A percentile compares a stretch with the other conserved stretches of the same genome.
Evolutionary conservation across 129 eudicot genomes (phyloP).

Genomic region (Flaveria robusta): DNA sequence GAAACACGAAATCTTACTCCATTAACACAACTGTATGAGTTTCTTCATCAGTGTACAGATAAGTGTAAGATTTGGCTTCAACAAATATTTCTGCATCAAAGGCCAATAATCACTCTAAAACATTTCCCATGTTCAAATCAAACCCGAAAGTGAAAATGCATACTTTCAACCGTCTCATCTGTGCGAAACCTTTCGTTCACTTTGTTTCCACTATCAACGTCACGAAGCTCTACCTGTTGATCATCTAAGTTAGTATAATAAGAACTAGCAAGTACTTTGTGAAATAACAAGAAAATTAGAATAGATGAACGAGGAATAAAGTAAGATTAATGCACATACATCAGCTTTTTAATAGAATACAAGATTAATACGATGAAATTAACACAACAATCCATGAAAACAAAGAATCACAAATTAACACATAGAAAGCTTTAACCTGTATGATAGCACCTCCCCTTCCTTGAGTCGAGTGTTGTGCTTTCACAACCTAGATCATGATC

Average conservation of each 20-base stretch:
- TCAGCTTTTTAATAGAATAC: neutral
- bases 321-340: neutral
- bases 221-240: slow-evolving; percentile 93
- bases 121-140: neutral
- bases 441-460: slow-evolving; percentile 95
- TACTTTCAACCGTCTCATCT: slow-evolving; percentile 89
- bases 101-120: neutral
- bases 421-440: slow-evolving; percentile 54
- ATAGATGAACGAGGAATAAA: neutral
- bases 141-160: slow-evolving; percentile 21
- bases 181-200: slow-evolving; percentile 90
- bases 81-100: slow-evolving; percentile 72
- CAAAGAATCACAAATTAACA: slow-evolving; percentile 8
- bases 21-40: slow-evolving; percentile 64
- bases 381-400: neutral
- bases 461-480: slow-evolving; percentile 78
- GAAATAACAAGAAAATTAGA: neutral
- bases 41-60: slow-evolving; percentile 86
- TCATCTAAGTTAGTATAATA: neutral
- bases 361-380: neutral
- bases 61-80: slow-evolving; percentile 58
- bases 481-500: slow-evolving; percentile 57
- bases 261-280: neutral
- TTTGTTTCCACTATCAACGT: slow-evolving; percentile 90
- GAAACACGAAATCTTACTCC: slow-evolving; percentile 56